phyloP scores from a whole-genome alignment of 768 basidiomycete species.

The Tricholoma saponaceum region DNA sequence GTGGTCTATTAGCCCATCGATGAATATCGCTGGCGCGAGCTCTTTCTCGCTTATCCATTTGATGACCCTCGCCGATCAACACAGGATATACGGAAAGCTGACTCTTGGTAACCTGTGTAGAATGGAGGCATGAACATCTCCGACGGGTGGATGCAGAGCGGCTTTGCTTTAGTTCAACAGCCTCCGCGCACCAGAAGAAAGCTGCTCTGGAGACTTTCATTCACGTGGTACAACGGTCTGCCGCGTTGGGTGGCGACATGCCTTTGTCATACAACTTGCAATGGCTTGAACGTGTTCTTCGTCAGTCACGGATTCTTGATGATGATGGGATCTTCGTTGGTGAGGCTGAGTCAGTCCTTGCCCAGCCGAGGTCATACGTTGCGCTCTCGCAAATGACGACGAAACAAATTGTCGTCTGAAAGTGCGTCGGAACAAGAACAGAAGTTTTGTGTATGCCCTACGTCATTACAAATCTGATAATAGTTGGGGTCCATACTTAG shows the following conservation, averaged over 20 bases:
- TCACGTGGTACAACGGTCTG: slow-evolving; percentile 32
- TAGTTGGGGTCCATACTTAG: slow-evolving; percentile 57
- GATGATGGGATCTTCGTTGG: not conserved
- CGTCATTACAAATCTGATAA: slow-evolving; percentile 48
- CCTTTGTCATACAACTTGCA: slow-evolving; percentile 34
- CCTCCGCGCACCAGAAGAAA: slow-evolving; percentile 20
- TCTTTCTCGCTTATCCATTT: slow-evolving; percentile 57
- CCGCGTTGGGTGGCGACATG: slow-evolving; percentile 21
- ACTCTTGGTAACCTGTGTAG: not conserved
- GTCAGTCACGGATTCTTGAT: slow-evolving; percentile 33
- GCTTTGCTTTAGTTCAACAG: slow-evolving; percentile 12
- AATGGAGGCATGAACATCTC: slow-evolving; percentile 12
- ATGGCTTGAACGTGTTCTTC: slow-evolving; percentile 44
- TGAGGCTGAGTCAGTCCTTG: slow-evolving; percentile 11
- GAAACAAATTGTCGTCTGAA: slow-evolving; percentile 22
- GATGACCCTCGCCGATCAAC: slow-evolving; percentile 51
- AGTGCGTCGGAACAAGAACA: slow-evolving; percentile 39
- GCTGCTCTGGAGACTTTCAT: slow-evolving; percentile 37
- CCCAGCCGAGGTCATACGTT: slow-evolving; percentile 46
- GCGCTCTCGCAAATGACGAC: slow-evolving; percentile 38
- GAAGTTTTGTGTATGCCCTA: slow-evolving; percentile 63
- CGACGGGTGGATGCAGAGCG: slow-evolving; percentile 38
- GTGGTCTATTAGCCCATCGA: slow-evolving; percentile 49
- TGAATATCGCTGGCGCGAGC: slow-evolving; percentile 63
- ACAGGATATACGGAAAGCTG: not conserved